Evolutionary conservation across 2,329 filamentous ascomycete genomes (phyloP).

Genomic region (Emergomyces orientalis): DNA sequence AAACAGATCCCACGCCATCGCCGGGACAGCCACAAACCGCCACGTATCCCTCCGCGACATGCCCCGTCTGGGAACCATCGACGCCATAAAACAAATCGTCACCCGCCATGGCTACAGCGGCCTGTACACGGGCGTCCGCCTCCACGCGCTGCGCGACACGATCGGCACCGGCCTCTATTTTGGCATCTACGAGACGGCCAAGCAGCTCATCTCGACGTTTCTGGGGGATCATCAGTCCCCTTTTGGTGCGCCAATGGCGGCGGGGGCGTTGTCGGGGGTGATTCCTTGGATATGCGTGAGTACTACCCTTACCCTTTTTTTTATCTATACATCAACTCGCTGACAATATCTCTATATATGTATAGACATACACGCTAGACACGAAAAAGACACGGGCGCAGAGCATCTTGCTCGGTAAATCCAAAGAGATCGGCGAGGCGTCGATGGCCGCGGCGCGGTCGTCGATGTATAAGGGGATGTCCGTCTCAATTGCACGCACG

Average conservation of each 20-base stretch:
- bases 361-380: slow-evolving; percentile 40
- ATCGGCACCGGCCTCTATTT: slow-evolving; percentile 41
- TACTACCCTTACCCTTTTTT: slow-evolving; percentile 6
- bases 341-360: background rate
- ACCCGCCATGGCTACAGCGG: slow-evolving; percentile 35
- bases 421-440: slow-evolving; percentile 35
- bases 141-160: slow-evolving; percentile 38
- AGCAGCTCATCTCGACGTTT: slow-evolving; percentile 38
- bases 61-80: slow-evolving; percentile 34
- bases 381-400: slow-evolving; percentile 42
- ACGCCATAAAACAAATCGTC: slow-evolving; percentile 37
- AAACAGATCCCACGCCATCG: slow-evolving; percentile 31
- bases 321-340: background rate
- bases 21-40: slow-evolving; percentile 19
- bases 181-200: slow-evolving; percentile 40
- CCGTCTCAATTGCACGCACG: slow-evolving; percentile 39
- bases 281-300: slow-evolving; percentile 41
- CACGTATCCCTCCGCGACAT: slow-evolving; percentile 29
- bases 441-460: slow-evolving; percentile 33
- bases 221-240: slow-evolving; percentile 36
- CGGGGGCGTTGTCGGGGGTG: slow-evolving; percentile 40
- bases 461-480: slow-evolving; percentile 41
- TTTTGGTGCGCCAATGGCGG: slow-evolving; percentile 37
- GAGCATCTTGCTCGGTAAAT: slow-evolving; percentile 37
- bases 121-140: slow-evolving; percentile 38